Percentiles rank a stretch among this genome's conserved stretches.
Conservation (phyloP, 2,329 filamentous ascomycete genomes). For the Epichloe coenophiala region DNA sequence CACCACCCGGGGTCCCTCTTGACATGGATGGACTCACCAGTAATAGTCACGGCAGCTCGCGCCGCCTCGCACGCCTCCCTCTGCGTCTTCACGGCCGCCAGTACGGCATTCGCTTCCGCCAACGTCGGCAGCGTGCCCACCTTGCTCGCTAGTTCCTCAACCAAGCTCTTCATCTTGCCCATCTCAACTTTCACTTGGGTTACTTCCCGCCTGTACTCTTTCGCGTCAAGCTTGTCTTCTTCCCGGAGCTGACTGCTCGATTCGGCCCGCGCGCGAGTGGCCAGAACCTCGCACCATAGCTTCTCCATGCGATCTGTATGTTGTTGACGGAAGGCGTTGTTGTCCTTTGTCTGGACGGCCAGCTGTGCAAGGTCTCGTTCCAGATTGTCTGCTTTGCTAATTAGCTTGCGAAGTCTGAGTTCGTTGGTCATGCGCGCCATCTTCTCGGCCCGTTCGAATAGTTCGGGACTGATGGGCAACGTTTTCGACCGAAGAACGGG, state of each 20-base stretch:
- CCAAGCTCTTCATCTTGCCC: constrained; percentile 9
- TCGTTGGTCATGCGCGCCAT: constrained; percentile 25
- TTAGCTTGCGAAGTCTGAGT: constrained; percentile 19
- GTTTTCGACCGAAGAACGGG: neutral
- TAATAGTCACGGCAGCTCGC: neutral
- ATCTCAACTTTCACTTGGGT: constrained; percentile 10
- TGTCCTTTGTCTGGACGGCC: constrained; percentile 12
- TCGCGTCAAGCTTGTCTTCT: constrained; percentile 1
- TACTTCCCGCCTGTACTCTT: constrained; percentile 2
- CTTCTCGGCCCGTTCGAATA: constrained; percentile 17
- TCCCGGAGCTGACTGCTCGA: constrained; percentile 1
- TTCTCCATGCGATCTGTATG: constrained; percentile 17
- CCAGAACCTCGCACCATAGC: constrained; percentile 18
- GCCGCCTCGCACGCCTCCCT: neutral
- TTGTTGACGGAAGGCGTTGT: constrained; percentile 16
- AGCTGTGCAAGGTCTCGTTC: constrained; percentile 17
- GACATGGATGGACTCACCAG: too few relatives aligned
- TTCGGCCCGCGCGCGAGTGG: constrained; percentile 16
- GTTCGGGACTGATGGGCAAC: neutral
- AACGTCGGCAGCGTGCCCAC: constrained; percentile 11
- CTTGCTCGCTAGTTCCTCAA: constrained; percentile 12
- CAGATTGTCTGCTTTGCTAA: constrained; percentile 15
- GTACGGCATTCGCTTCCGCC: constrained; percentile 9
- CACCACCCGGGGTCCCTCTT: too few relatives aligned
- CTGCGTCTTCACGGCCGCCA: constrained; percentile 3